Evolutionary conservation across 148 eudicot species (phyloP), one percentile per base, ranked within the genome.

Genomic region (Rhododendron vialii): DNA sequence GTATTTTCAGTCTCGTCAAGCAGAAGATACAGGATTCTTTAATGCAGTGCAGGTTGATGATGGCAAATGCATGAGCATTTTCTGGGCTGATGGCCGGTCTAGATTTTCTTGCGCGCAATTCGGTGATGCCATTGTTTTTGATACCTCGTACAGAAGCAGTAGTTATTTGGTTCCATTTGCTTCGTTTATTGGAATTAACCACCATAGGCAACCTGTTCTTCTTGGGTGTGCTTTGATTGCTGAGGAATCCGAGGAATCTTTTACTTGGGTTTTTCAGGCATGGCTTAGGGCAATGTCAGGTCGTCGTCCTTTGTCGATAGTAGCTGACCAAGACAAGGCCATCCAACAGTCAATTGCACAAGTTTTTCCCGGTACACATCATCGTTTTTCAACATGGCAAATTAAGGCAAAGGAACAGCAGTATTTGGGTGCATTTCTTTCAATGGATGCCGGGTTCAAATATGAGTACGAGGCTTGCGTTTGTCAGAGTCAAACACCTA

Each of bases 61-160:
- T 33, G 92, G 93, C 41, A 88, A 89, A 86, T 89, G 88, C 87
- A 89, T 92, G 94, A 91, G 87, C 80, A n/a, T 92, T 30, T 91
- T 92, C 83, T 92, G 94, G 94, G 94, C 94, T 18, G 94, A 92
- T 84, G 89, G 91, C n/a, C 89, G 92, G 36, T 89, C 92, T 47
- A 88, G 94, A 87, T 92, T 92, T 87, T 90, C 94, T 1, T 86
- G 94, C 83, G 77, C 92, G 53, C 94, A 91, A 80, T 92, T 92
- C 82, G 94, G 94, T 35, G 94, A 92, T 85, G 86, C 93, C 4
- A 55, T 92, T 83, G 90, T 92, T 47, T 92, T 92, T 50, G 94
- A 92, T 75, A 92, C 93, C 59, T 38, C 91, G 43, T 92, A 92
- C 59, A 89, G 91, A 88, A 87, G 89, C 85, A 76, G 84, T 53